These are phyloP conservation scores for Colletotrichum sp. DNA, from an alignment of 2,329 filamentous ascomycete species.

Conservation along the genomic window DNA sequence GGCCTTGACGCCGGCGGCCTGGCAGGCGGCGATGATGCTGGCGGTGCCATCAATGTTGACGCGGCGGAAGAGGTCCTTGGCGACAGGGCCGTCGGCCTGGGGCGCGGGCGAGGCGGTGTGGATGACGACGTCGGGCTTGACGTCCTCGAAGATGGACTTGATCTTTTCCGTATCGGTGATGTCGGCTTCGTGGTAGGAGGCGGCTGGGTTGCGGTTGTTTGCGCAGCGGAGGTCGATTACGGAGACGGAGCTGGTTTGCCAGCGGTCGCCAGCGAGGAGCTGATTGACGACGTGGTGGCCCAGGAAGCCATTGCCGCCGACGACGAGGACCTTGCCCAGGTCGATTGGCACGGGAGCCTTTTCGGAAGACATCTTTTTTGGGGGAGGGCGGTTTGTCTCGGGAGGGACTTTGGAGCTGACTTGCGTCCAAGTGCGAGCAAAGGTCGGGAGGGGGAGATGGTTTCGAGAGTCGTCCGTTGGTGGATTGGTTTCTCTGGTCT, in stretches of 20 bases:
- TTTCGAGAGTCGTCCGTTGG: not conserved
- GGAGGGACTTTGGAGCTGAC: not conserved
- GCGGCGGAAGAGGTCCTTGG: conserved; percentile 71
- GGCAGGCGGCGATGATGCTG: conserved; percentile 77
- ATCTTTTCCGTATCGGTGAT: conserved; percentile 73
- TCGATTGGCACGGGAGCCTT: conserved; percentile 33
- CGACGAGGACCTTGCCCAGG: conserved; percentile 76
- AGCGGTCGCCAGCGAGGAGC: conserved; percentile 56
- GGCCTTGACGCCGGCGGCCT: conserved; percentile 73
- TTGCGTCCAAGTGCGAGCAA: not conserved
- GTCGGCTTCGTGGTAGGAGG: conserved; percentile 76
- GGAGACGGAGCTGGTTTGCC: conserved; percentile 59
- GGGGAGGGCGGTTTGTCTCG: not conserved
- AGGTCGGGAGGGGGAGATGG: not conserved
- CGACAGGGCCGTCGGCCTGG: conserved; percentile 53
- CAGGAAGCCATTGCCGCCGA: conserved; percentile 85
- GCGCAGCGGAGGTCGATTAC: conserved; percentile 76
- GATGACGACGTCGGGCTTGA: conserved; percentile 82
- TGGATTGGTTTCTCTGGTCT: not conserved
- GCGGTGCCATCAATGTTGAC: conserved; percentile 90
- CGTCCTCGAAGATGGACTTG: conserved; percentile 65
- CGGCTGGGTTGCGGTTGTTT: conserved; percentile 67
- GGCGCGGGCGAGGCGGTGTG: conserved; percentile 82
- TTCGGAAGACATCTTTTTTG: conserved; percentile 28
- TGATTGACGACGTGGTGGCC: conserved; percentile 83